A percentile compares a stretch with the other conserved stretches of the same genome.
These are phyloP conservation scores for Fermentozyma sake DNA, from an alignment of 1,139 yeast species.

Conservation along the genomic window DNA sequence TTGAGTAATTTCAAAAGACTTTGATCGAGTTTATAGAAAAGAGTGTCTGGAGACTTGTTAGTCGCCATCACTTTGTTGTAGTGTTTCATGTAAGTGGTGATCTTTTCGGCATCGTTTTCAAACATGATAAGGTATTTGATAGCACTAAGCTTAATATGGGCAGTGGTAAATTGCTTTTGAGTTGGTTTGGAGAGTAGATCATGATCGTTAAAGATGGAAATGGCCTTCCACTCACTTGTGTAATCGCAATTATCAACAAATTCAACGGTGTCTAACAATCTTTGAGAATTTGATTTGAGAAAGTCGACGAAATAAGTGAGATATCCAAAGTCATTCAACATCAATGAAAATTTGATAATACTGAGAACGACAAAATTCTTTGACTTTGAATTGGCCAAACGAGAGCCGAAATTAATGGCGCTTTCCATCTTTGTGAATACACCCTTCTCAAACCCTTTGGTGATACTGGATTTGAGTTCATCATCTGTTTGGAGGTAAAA, in stretches of 20 bases:
- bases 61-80: constrained; percentile 7
- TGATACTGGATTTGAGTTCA: constrained; percentile 44
- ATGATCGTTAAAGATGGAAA: constrained; percentile 4
- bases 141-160: constrained; percentile 5
- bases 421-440: constrained; percentile 61
- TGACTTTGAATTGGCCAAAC: constrained; percentile 36
- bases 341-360: constrained; percentile 31
- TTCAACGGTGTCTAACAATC: constrained; percentile 8
- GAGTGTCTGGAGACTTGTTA: constrained; percentile 4
- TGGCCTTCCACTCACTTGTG: constrained; percentile 38
- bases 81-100: constrained; percentile 5
- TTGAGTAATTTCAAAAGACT: constrained; percentile 24
- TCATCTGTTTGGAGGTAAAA: constrained; percentile 50
- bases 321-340: constrained; percentile 33
- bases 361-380: constrained; percentile 30
- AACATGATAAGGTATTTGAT: constrained; percentile 12
- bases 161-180: no score
- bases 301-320: constrained; percentile 21
- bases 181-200: not conserved
- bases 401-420: constrained; percentile 48
- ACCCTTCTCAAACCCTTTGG: constrained; percentile 48
- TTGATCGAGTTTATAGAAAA: constrained; percentile 10
- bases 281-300: constrained; percentile 8
- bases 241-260: constrained; percentile 48
- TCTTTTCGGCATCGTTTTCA: constrained; percentile 5